Evolutionary conservation across 2,329 filamentous ascomycete species (phyloP).

Genomic region (Diplocarpon mali): DNA sequence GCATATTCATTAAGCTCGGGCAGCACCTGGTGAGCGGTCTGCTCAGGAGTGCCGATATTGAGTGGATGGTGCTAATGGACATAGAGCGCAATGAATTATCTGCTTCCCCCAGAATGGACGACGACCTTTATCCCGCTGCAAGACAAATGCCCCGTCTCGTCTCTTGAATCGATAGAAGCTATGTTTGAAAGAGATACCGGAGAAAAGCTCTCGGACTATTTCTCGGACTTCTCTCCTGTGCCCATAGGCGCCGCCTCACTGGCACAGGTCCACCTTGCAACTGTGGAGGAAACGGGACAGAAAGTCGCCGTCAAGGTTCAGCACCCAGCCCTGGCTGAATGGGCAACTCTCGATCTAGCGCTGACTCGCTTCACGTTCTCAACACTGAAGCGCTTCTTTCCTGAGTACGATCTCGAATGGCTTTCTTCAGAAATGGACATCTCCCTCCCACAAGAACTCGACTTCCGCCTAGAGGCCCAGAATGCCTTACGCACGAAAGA

Average conservation of each 20-base stretch:
- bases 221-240: conserved; percentile 67
- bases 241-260: conserved; percentile 91
- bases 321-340: conserved; percentile 80
- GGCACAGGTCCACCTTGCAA: conserved; percentile 87
- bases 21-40: conserved; percentile 61
- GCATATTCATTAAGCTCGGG: conserved; percentile 95
- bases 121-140: conserved; percentile 92
- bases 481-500: conserved; percentile 72
- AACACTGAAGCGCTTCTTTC: conserved; percentile 85
- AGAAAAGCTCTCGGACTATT: conserved; percentile 65
- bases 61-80: conserved; percentile 15
- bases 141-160: conserved; percentile 89
- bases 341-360: conserved; percentile 77
- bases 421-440: conserved; percentile 85
- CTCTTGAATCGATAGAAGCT: conserved; percentile 70
- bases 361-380: conserved; percentile 84
- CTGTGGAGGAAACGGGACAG: conserved; percentile 68
- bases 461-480: conserved; percentile 74
- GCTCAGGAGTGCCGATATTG: not conserved
- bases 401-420: conserved; percentile 96
- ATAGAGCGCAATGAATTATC: conserved; percentile 86
- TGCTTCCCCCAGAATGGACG: conserved; percentile 84
- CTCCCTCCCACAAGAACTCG: conserved; percentile 81
- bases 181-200: conserved; percentile 86
- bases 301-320: conserved; percentile 95